Evolutionary conservation across 495 filamentous ascomycete genomes (phyloP).

Genomic region (Penicillium herquei): DNA sequence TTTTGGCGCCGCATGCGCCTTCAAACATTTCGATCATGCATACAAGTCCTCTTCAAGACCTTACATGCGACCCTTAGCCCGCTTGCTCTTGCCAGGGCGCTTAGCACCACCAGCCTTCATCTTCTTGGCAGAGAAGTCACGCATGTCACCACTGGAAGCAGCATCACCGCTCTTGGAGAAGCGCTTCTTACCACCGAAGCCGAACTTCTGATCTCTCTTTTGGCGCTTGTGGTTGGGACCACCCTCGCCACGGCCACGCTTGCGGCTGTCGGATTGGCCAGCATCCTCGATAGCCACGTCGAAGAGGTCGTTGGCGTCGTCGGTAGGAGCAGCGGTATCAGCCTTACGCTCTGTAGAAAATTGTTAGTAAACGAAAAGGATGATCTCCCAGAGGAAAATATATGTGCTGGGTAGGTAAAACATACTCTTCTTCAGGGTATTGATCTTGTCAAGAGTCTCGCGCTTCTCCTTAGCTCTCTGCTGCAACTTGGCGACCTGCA

Average conservation of each 20-base stretch:
- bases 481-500: constrained; percentile 93
- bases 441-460: constrained; percentile 90
- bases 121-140: constrained; percentile 73
- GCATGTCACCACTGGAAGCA: constrained; percentile 70
- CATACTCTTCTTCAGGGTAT: constrained; percentile 85
- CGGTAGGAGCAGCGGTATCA: constrained; percentile 59
- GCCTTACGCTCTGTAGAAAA: constrained; percentile 72
- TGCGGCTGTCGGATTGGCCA: constrained; percentile 47
- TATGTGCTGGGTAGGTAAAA: constrained; percentile 4
- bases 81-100: constrained; percentile 66
- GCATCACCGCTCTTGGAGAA: constrained; percentile 87
- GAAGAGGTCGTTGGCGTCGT: constrained; percentile 82
- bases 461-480: constrained; percentile 88
- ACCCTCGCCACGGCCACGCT: constrained; percentile 35
- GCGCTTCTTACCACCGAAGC: constrained; percentile 92
- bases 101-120: constrained; percentile 67
- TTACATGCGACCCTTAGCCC: constrained; percentile 38
- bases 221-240: constrained; percentile 67
- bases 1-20: constrained; percentile 16
- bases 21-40: constrained; percentile 5
- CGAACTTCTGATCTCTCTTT: constrained; percentile 91
- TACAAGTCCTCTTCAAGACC: neutral
- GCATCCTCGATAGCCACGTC: constrained; percentile 89
- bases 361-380: constrained; percentile 19
- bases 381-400: neutral